A percentile compares a stretch with the other conserved stretches of the same genome.
Evolutionary conservation across 768 basidiomycete species (phyloP).

Genomic region (Hericium alpestre): DNA sequence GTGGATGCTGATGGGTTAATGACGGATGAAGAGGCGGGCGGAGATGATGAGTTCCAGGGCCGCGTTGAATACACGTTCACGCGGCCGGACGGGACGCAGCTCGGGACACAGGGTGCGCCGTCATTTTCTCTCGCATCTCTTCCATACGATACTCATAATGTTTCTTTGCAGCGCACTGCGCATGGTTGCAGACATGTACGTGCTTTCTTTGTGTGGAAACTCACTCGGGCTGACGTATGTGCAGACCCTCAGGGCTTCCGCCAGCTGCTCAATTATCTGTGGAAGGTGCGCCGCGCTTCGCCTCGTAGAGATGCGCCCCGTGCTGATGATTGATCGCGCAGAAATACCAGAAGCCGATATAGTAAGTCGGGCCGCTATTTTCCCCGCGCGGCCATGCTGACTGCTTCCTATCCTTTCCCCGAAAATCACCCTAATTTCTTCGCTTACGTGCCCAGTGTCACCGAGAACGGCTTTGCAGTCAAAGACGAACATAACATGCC

Average conservation of each 20-base stretch:
- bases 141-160: not conserved
- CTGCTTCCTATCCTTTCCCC: not conserved
- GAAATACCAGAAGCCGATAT: constrained; percentile 44
- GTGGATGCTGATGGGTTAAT: not conserved
- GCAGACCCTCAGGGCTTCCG: constrained; percentile 62
- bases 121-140: not conserved
- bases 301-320: not conserved
- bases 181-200: constrained; percentile 60
- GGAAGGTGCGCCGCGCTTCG: constrained; percentile 34
- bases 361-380: constrained; percentile 20
- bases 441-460: constrained; percentile 33
- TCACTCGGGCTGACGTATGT: constrained; percentile 1
- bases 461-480: constrained; percentile 65
- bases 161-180: constrained; percentile 38
- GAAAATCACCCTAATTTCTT: not conserved
- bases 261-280: constrained; percentile 57
- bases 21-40: constrained; percentile 40
- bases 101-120: constrained; percentile 52
- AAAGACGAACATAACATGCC: constrained; percentile 50
- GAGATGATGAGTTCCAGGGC: constrained; percentile 62
- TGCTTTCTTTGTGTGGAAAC: constrained; percentile 2
- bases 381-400: constrained; percentile 7
- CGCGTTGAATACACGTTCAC: constrained; percentile 57
- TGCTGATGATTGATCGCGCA: constrained; percentile 11
- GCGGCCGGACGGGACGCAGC: constrained; percentile 54